Evolutionary conservation across 164 flowering plant species (phyloP).

Genomic region (Platanus orientalis): DNA sequence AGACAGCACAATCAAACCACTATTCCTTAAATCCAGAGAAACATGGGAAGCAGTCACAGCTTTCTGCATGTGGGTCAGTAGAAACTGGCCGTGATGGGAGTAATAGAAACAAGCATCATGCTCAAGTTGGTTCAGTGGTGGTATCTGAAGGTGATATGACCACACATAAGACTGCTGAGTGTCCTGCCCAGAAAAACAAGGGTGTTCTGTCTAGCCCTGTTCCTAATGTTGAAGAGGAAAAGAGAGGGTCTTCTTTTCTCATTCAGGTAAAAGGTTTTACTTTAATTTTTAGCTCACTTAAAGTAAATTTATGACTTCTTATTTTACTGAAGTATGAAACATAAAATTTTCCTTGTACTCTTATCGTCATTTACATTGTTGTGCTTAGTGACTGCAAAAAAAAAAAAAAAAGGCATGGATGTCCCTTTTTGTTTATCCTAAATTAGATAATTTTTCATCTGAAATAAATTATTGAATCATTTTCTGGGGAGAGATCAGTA

Average conservation of each 20-base stretch:
- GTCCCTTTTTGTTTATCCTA: neutral
- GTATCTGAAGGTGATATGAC: constrained; percentile 14
- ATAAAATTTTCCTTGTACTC: too few relatives aligned
- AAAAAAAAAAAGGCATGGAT: neutral
- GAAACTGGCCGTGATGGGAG: constrained; percentile 2
- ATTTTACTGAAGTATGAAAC: neutral
- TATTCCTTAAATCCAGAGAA: constrained; percentile 14
- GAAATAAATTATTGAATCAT: neutral
- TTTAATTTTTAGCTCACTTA: neutral
- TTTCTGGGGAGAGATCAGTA: neutral
- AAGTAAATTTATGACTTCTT: neutral
- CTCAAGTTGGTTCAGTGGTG: constrained; percentile 16
- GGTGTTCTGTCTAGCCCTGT: constrained; percentile 17
- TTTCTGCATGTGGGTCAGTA: constrained; percentile 8
- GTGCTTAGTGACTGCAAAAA: neutral
- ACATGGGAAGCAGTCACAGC: constrained; percentile 17
- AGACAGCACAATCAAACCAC: constrained; percentile 8
- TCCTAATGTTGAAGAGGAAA: constrained; percentile 37
- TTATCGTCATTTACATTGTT: neutral
- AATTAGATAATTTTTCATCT: neutral
- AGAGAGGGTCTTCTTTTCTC: constrained; percentile 64
- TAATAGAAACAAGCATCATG: constrained; percentile 13
- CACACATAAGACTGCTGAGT: constrained; percentile 8
- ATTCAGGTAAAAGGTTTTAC: constrained; percentile 45
- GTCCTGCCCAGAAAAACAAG: constrained; percentile 20